Conservation (phyloP, 306 rosid species). For the Pterocarpus santalinus region DNA sequence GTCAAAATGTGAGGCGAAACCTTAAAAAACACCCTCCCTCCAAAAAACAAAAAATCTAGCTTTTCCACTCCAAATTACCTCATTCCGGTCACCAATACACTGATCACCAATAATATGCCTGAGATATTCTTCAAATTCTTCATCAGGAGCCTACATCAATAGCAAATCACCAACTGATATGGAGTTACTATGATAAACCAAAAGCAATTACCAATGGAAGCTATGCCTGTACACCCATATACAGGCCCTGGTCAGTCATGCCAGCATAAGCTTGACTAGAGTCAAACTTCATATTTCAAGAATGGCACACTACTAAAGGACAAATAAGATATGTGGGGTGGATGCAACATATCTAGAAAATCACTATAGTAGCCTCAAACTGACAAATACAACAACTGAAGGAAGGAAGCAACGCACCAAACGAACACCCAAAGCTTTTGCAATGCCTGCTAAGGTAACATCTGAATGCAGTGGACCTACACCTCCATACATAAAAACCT, state of each 20-base stretch:
- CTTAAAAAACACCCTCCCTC: background rate
- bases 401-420: constrained; percentile 70
- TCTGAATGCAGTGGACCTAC: constrained; percentile 95
- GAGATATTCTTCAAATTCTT: constrained; percentile 94
- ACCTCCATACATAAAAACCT: constrained; percentile 95
- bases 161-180: constrained; percentile 33
- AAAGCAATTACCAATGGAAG: constrained; percentile 21
- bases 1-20: background rate
- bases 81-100: constrained; percentile 80
- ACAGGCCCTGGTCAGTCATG: constrained; percentile 24
- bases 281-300: constrained; percentile 16
- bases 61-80: constrained; percentile 61
- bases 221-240: constrained; percentile 9
- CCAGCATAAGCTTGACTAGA: constrained; percentile 38
- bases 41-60: background rate
- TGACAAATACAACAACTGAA: constrained; percentile 31
- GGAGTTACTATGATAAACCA: constrained; percentile 42
- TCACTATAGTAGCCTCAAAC: background rate
- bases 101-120: constrained; percentile 83
- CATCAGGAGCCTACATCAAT: constrained; percentile 89
- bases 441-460: constrained; percentile 88
- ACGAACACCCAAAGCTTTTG: constrained; percentile 94
- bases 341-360: constrained; percentile 29
- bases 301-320: constrained; percentile 17
- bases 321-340: constrained; percentile 11